Percentiles rank a stretch among this genome's conserved stretches.
Conservation (phyloP, 2,329 filamentous ascomycete species). For the Stagonosporopsis tanaceti region DNA sequence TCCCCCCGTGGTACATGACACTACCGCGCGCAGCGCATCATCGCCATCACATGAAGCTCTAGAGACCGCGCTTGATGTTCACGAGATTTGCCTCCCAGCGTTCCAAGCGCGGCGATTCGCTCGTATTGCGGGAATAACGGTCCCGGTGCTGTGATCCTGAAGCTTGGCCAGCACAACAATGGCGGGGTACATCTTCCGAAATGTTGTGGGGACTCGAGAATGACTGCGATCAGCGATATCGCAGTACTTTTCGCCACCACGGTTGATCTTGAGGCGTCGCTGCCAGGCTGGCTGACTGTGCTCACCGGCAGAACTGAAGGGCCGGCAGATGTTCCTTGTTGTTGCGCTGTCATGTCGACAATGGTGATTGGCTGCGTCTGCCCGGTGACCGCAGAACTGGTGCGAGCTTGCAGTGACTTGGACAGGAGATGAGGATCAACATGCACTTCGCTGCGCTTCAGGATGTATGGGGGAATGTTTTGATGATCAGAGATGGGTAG, state of each 20-base stretch:
- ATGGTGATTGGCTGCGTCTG: background rate
- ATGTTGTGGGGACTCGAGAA: background rate
- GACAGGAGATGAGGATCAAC: constrained; percentile 22
- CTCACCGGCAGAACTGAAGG: constrained; percentile 6
- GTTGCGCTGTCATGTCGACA: background rate
- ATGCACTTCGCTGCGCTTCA: constrained; percentile 10
- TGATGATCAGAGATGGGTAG: constrained; percentile 8
- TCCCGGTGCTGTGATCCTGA: constrained; percentile 5
- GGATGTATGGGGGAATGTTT: background rate
- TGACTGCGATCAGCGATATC: constrained; percentile 5
- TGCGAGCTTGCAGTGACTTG: constrained; percentile 6
- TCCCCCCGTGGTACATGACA: constrained; percentile 9
- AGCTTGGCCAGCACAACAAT: constrained; percentile 5
- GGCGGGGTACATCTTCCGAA: constrained; percentile 12
- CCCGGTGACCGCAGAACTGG: constrained; percentile 10
- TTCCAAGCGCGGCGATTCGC: constrained; percentile 11
- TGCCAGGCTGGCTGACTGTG: constrained; percentile 6
- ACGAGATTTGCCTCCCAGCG: constrained; percentile 17
- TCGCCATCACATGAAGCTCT: constrained; percentile 11
- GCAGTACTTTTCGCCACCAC: constrained; percentile 11
- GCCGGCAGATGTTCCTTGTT: constrained; percentile 9
- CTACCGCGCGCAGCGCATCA: background rate
- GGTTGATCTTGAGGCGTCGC: constrained; percentile 7
- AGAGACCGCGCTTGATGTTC: constrained; percentile 1
- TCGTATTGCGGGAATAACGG: constrained; percentile 22